phyloP scores from a whole-genome alignment of 164 flowering plant species.

The Umbellularia californica region DNA sequence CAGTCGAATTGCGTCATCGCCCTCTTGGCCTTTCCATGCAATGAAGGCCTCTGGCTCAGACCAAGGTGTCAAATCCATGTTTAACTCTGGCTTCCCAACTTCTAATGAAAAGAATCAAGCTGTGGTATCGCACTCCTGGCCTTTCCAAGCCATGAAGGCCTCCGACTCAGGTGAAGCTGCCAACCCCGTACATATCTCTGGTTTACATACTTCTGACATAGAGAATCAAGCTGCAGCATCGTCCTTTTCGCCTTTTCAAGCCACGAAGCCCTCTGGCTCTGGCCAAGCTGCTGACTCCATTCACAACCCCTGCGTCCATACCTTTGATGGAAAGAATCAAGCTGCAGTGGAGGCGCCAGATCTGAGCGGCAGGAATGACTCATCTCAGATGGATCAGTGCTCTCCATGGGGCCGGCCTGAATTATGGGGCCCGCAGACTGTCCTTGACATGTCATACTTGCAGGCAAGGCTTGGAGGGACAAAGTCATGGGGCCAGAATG shows the following conservation, averaged over 20 bases:
- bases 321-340: constrained; percentile 5
- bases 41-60: no score
- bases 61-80: no score
- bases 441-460: constrained; percentile 37
- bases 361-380: not conserved
- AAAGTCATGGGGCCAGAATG: constrained; percentile 13
- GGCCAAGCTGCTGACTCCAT: constrained; percentile 1
- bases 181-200: no score
- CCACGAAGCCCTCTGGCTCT: constrained; percentile 4
- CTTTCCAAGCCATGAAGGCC: not conserved
- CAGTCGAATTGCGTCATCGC: no score
- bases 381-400: not conserved
- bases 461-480: constrained; percentile 33
- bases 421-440: constrained; percentile 17
- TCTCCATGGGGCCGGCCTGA: not conserved
- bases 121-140: not conserved
- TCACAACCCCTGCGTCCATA: not conserved
- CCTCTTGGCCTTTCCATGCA: no score
- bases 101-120: no score
- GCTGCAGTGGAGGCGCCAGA: not conserved
- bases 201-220: no score
- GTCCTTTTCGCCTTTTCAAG: not conserved
- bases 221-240: not conserved
- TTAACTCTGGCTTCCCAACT: no score
- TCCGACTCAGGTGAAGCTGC: no score